phyloP scores from a whole-genome alignment of 148 eudicot species.

The Nepenthes mirabilis region DNA sequence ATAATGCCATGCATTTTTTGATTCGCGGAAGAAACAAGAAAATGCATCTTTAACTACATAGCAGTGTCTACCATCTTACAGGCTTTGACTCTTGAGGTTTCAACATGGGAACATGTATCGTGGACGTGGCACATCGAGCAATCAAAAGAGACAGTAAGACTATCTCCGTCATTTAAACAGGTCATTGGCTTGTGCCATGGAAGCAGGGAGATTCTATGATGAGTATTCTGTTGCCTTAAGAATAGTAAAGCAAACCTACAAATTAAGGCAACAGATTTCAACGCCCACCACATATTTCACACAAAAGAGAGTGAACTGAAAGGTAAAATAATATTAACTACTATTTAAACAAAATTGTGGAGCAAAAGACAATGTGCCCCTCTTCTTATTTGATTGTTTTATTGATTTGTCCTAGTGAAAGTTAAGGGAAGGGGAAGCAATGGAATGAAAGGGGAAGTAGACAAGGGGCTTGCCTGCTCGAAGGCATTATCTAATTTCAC shows the following conservation, averaged over 20 bases:
- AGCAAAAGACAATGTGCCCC: too few species aligned
- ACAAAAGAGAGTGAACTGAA: too few species aligned
- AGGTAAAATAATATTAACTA: too few species aligned
- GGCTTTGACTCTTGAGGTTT: conserved; percentile 73
- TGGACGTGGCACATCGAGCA: conserved; percentile 30
- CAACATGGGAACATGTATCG: conserved; percentile 52
- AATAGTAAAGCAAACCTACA: conserved; percentile 72
- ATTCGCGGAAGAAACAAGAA: not conserved
- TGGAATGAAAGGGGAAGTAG: not conserved
- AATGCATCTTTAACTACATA: conserved; percentile 43
- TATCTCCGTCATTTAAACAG: conserved; percentile 18
- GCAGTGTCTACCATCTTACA: conserved; percentile 75
- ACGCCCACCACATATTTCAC: too few species aligned
- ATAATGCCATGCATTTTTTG: not conserved
- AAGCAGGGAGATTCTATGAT: conserved; percentile 44
- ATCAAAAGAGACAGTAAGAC: conserved; percentile 23
- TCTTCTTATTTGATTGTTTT: too few species aligned
- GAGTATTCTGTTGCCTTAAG: conserved; percentile 78
- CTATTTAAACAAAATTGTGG: too few species aligned
- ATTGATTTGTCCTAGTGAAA: too few species aligned
- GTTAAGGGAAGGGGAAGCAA: too few species aligned
- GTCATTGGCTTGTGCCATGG: conserved; percentile 33
- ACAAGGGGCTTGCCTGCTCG: conserved; percentile 46
- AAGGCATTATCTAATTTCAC: conserved; percentile 66
- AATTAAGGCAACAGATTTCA: not conserved